A percentile compares a stretch with the other conserved stretches of the same genome.
phyloP scores from a whole-genome alignment of 2,329 filamentous ascomycete genomes.

The Mollisia scopiformis region DNA sequence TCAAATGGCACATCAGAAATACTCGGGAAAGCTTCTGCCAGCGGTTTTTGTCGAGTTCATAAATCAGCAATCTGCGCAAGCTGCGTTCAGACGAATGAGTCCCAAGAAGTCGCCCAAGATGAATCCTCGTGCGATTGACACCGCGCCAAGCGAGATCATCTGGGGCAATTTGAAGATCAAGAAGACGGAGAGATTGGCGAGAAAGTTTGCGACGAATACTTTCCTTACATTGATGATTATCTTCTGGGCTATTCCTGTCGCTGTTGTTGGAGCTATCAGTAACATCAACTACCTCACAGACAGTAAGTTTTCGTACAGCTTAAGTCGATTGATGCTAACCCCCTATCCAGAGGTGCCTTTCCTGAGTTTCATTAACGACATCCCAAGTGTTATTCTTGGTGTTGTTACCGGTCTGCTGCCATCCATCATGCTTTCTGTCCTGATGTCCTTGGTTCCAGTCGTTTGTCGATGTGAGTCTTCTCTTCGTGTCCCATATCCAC shows the following conservation, averaged over 20 bases:
- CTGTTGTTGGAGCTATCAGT: constrained; percentile 80
- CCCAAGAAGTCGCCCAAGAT: constrained; percentile 82
- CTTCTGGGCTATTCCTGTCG: constrained; percentile 80
- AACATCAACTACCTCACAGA: constrained; percentile 74
- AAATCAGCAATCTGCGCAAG: constrained; percentile 79
- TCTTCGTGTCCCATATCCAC: not conserved
- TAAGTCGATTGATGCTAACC: constrained; percentile 10
- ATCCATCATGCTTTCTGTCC: constrained; percentile 73
- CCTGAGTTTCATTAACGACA: constrained; percentile 71
- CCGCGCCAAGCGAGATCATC: constrained; percentile 80
- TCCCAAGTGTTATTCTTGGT: constrained; percentile 73
- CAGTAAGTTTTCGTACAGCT: constrained; percentile 22
- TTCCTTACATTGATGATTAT: constrained; percentile 79
- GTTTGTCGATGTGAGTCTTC: constrained; percentile 69
- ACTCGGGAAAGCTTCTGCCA: constrained; percentile 58
- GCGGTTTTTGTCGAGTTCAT: constrained; percentile 91
- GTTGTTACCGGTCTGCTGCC: constrained; percentile 85
- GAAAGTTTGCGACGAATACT: constrained; percentile 66
- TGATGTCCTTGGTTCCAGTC: constrained; percentile 84
- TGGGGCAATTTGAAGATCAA: constrained; percentile 84
- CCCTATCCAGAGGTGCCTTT: constrained; percentile 54
- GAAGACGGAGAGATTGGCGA: constrained; percentile 79
- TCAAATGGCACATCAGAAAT: constrained; percentile 66
- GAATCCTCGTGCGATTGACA: constrained; percentile 79
- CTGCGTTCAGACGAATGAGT: constrained; percentile 80